These are phyloP conservation scores for Artemisia annua DNA, from an alignment of 129 eudicot genomes.

Conservation along the genomic window DNA sequence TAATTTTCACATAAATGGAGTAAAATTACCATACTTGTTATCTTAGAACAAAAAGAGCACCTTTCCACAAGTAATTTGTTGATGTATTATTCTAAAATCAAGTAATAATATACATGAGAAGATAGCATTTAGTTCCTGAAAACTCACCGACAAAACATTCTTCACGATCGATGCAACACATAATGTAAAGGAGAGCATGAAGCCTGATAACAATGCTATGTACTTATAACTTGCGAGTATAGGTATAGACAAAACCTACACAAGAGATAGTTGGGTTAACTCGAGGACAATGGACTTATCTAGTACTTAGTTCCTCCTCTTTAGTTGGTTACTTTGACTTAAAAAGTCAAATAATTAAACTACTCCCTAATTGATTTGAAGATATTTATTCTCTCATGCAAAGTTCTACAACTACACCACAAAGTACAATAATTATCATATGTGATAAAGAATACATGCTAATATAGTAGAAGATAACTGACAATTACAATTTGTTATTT, in stretches of 20 bases:
- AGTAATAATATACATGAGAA: not conserved
- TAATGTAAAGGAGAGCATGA: constrained; percentile 47
- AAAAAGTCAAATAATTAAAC: not conserved
- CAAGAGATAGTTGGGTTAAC: constrained; percentile 6
- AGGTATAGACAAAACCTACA: constrained; percentile 69
- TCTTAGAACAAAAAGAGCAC: not conserved
- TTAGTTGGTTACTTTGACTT: constrained; percentile 3
- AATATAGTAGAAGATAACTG: constrained; percentile 3
- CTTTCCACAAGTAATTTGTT: not conserved
- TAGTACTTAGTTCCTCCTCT: constrained; percentile 2
- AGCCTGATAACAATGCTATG: constrained; percentile 78
- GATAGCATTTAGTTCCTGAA: not conserved
- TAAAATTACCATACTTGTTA: not conserved
- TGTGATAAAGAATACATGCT: not conserved
- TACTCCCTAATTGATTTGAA: not conserved
- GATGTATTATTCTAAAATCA: not conserved
- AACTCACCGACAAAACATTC: constrained; percentile 76
- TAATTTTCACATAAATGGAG: not conserved
- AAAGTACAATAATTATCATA: constrained; percentile 2
- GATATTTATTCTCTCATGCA: not conserved
- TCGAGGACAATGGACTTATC: constrained; percentile 2
- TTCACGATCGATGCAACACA: constrained; percentile 68
- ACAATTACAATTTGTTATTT: not conserved
- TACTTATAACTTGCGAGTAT: constrained; percentile 69
- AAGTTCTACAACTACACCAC: not conserved